Conservation (phyloP, 345 rosid genomes). For the Hibiscus syriacus region DNA sequence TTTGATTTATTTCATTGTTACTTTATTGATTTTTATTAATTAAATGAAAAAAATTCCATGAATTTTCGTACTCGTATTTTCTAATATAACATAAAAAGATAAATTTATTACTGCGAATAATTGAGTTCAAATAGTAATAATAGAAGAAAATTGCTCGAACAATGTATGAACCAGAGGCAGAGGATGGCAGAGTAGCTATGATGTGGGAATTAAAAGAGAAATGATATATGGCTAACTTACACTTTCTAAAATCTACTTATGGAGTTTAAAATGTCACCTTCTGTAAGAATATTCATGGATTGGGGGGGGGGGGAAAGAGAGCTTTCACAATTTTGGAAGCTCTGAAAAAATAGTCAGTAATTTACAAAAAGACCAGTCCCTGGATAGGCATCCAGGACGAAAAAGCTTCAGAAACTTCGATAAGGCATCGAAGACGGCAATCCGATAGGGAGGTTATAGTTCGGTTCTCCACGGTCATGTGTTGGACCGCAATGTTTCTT, state of each 20-base stretch:
- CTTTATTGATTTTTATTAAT: too few relatives aligned
- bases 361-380: conserved; percentile 19
- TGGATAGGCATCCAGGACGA: background rate
- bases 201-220: too few relatives aligned
- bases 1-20: too few relatives aligned
- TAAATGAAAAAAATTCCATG: too few relatives aligned
- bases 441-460: background rate
- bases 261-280: background rate
- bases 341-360: conserved; percentile 11
- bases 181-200: too few relatives aligned
- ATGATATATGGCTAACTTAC: too few relatives aligned
- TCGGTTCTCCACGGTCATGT: background rate
- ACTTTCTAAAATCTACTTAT: conserved; percentile 8
- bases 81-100: too few relatives aligned
- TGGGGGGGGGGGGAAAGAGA: background rate
- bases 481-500: conserved; percentile 1
- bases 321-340: conserved; percentile 19
- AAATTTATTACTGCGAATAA: too few relatives aligned
- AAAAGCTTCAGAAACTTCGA: conserved; percentile 1
- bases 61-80: too few relatives aligned
- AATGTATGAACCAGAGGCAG: too few relatives aligned
- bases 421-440: conserved; percentile 5
- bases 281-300: conserved; percentile 3
- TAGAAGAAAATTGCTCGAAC: too few relatives aligned
- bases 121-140: too few relatives aligned